Evolutionary conservation across 192 early-diverging fungal genomes (phyloP).

Genomic region (Helicostylum pulchrum): DNA sequence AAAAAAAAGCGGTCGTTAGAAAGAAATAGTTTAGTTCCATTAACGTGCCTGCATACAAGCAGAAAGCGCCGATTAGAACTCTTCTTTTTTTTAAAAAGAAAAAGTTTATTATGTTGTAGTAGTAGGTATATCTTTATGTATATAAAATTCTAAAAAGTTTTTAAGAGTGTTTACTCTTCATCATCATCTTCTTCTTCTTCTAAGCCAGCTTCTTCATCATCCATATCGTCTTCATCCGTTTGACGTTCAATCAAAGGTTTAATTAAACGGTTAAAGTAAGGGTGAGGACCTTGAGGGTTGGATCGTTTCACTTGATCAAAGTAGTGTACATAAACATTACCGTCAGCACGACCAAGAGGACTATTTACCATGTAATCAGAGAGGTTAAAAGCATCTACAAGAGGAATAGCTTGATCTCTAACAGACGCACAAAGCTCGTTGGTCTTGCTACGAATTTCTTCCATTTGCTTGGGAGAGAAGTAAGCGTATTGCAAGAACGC

Average conservation of each 20-base stretch:
- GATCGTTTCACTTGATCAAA: slow-evolving; percentile 77
- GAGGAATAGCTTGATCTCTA: slow-evolving; percentile 77
- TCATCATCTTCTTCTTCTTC: slow-evolving; percentile 66
- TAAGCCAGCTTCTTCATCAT: slow-evolving; percentile 37
- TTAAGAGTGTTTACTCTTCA: background rate
- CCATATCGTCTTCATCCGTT: slow-evolving; percentile 45
- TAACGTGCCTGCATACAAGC: too few relatives aligned
- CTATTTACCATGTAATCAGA: slow-evolving; percentile 88
- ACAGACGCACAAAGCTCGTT: slow-evolving; percentile 63
- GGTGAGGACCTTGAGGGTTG: slow-evolving; percentile 64
- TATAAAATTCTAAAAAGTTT: too few relatives aligned
- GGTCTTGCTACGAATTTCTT: slow-evolving; percentile 63
- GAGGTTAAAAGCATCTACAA: slow-evolving; percentile 87
- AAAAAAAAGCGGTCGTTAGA: too few relatives aligned
- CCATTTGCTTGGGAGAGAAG: slow-evolving; percentile 71
- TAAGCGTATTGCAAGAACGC: slow-evolving; percentile 86
- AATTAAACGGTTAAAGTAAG: slow-evolving; percentile 79
- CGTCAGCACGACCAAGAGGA: slow-evolving; percentile 82
- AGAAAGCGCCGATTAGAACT: too few relatives aligned
- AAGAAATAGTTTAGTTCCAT: too few relatives aligned
- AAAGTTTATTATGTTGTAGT: too few relatives aligned
- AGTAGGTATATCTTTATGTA: too few relatives aligned
- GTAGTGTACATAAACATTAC: slow-evolving; percentile 84
- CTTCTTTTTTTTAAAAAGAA: background rate
- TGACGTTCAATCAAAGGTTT: slow-evolving; percentile 70